phyloP scores from a whole-genome alignment of 2,329 filamentous ascomycete genomes.

The Aspergillus hortae region DNA sequence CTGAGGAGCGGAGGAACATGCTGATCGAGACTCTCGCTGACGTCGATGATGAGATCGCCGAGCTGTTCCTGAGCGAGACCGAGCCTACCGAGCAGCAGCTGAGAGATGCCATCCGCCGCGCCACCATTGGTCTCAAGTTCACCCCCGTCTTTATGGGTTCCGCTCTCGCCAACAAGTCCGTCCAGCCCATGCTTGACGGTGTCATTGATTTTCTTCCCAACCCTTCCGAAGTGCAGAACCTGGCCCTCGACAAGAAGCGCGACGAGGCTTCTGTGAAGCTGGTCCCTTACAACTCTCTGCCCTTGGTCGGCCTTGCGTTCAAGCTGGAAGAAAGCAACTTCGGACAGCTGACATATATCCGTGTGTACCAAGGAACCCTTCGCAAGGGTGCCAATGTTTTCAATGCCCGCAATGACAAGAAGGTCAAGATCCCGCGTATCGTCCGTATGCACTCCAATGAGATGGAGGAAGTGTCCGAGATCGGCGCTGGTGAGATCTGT shows the following conservation, averaged over 20 bases:
- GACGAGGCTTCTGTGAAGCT: conserved; percentile 78
- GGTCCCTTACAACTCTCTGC: conserved; percentile 86
- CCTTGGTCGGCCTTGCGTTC: conserved; percentile 94
- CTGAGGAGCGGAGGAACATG: conserved; percentile 74
- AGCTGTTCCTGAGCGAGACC: conserved; percentile 85
- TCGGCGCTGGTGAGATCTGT: conserved; percentile 95
- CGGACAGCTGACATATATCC: conserved; percentile 95
- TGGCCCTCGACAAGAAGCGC: conserved; percentile 78
- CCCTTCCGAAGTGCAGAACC: conserved; percentile 81
- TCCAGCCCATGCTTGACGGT: conserved; percentile 95
- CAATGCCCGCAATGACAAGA: conserved; percentile 93
- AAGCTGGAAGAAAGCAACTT: conserved; percentile 99
- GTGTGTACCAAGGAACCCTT: conserved; percentile 91
- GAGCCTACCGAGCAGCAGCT: conserved; percentile 78
- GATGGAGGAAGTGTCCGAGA: conserved; percentile 93
- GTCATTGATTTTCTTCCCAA: conserved; percentile 96
- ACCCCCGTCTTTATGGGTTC: conserved; percentile 95
- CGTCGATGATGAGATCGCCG: conserved; percentile 96
- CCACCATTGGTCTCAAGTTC: conserved; percentile 87
- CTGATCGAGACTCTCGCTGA: conserved; percentile 94
- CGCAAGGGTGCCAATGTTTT: conserved; percentile 86
- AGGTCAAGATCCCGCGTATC: conserved; percentile 92
- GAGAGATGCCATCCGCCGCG: conserved; percentile 84
- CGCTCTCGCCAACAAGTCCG: conserved; percentile 86
- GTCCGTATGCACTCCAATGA: conserved; percentile 99